Base-by-base conservation (phyloP, 2,329 filamentous ascomycete species). In the Rhytidhysteron rufulum region DNA sequence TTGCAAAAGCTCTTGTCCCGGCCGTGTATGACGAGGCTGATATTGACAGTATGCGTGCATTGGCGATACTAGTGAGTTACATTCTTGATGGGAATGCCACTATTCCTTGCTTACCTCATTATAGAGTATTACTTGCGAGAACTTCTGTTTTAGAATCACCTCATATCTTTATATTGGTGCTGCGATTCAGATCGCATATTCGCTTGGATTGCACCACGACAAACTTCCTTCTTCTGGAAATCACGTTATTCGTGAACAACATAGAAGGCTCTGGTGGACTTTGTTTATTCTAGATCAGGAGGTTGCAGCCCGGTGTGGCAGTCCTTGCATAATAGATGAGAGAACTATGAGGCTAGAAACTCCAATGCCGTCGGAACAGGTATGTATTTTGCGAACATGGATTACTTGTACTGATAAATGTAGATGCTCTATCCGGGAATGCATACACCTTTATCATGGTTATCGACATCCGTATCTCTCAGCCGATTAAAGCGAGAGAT, bases 211-310 rank as follows among this genome's bases (percentile, higher is more conserved):
- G 15, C 61, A 65, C 45, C 58, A 60, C 6, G 59, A 65, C 24
- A 57, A 62, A 31, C 24, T 59, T n/a, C 54, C 58, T 0, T 51
- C 54, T 9, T 54, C 52, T 5, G 54, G 51, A 4, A 48, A 47
- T 5, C 41, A 50, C 6, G 44, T 60, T 39, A 60, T 64, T 21
- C 53, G 56, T 20, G 60, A 65, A 27, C 59, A 59, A 25, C 57
- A 62, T 35, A 55, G 62, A 6, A 53, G 62, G 11, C 59, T 65
- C 32, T 65, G 62, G 62, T 65, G 61, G 61, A 63, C 62, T 7
- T 37, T 65, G 8, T 64, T 59, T 32, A 53, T 47, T 1, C 58
- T 65, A 3, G 62, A 65, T 29, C 54, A 61, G 36, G 62, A 65
- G 30, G 50, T 64, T 31, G 60, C 60, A 0, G 57, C 58, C n/a